Conservation (phyloP, 306 rosid genomes). For the Begonia masoniana region DNA sequence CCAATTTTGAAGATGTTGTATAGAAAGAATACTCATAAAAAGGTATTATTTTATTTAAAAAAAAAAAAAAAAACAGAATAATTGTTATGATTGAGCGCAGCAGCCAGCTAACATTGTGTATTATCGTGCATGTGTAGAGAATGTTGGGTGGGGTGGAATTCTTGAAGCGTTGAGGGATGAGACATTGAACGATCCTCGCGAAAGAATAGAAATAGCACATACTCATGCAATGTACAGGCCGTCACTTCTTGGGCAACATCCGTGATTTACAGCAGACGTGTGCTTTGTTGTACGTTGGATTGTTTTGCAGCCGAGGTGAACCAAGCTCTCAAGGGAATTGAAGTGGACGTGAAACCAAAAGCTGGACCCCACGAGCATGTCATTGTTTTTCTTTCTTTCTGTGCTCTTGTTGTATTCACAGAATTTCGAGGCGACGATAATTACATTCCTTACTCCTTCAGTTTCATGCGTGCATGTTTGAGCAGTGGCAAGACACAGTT, state of each 20-base stretch:
- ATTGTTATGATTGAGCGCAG: neutral
- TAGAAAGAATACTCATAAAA: conserved; percentile 45
- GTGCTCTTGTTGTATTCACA: too few species aligned
- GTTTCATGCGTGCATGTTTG: too few species aligned
- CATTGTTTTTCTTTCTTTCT: too few species aligned
- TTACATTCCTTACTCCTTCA: too few species aligned
- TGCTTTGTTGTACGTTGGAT: too few species aligned
- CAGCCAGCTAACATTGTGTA: conserved; percentile 1
- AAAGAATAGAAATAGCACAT: conserved; percentile 82
- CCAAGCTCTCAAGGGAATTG: too few species aligned
- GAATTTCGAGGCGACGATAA: too few species aligned
- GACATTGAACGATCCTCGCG: conserved; percentile 83
- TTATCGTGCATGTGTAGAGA: conserved; percentile 39
- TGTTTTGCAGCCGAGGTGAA: too few species aligned
- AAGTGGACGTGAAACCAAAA: too few species aligned
- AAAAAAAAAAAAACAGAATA: neutral
- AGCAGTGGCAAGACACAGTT: too few species aligned
- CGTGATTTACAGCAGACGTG: too few species aligned
- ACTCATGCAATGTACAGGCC: conserved; percentile 73
- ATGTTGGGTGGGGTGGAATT: conserved; percentile 52
- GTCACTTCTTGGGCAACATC: conserved; percentile 67
- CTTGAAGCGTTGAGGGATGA: conserved; percentile 84
- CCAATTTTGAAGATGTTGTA: conserved; percentile 79
- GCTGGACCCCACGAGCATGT: too few species aligned
- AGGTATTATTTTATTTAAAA: conserved; percentile 41